Base-by-base conservation (phyloP, 192 early-diverging fungal species). In the Rhizophagus sp. region DNA sequence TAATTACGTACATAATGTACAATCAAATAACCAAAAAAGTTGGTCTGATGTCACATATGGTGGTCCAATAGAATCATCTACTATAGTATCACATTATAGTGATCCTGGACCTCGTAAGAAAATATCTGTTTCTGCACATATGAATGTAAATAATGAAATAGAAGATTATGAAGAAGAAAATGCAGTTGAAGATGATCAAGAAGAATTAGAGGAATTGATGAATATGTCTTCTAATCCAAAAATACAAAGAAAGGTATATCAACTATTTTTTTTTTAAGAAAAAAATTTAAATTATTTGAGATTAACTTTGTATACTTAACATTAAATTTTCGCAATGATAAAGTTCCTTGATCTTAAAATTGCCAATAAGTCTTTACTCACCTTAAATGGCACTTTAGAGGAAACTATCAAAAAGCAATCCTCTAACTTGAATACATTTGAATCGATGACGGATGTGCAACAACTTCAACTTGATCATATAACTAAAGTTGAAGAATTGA, bases 21-120 rank as follows among this genome's bases (percentile, higher is more conserved):
- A 3, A 39, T 36, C 66, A 68, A 17, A 33, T 19, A 17, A 68
- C 30, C 77, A n/a, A 24, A 24, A 33, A 39, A 34, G 65, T 30
- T 69, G 67, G 77, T 78, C 77, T 7, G 77, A 78, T n/a, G 77
- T 78, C 19, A 57, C 52, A 27, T 78, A 78, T 65, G 65, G 65
- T 52, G 11, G 44, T 47, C 64, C 41, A 33, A 19, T 8, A 11
- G 77, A 66, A 15, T 25, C 65, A 30, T 11, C 27, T 12, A 78
- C 77, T 22, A 63, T 69, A 57, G 12, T 78, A 36, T 69, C 77
- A 25, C 12, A 57, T 52, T 17, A 17, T 10, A 78, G 77, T 78
- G 77, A 78, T 57, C 77, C 77, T 30, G 77, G 77, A 27, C 47
- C 25, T 34, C 25, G 17, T 41, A 62, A 65, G 49, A 68, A 68